Conservation (phyloP, 164 flowering plant species). For the Euptelea pleiosperma region DNA sequence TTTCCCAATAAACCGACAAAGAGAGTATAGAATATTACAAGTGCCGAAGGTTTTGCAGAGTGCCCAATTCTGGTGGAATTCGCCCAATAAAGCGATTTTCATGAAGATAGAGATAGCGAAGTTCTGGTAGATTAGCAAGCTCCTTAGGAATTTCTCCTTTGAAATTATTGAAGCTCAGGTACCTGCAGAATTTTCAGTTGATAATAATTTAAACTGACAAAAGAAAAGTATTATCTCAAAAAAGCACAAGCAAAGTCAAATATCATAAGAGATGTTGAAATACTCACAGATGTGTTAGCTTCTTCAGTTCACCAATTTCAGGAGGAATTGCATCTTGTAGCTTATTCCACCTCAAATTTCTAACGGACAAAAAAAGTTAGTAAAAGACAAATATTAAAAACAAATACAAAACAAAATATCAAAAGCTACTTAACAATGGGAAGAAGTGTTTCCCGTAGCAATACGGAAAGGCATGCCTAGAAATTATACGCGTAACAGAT, state of each 20-base stretch:
- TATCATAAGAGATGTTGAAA: background rate
- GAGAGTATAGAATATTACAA: slow-evolving; percentile 40
- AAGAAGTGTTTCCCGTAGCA: too few relatives aligned
- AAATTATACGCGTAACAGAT: background rate
- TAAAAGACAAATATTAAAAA: background rate
- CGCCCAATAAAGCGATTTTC: slow-evolving; percentile 83
- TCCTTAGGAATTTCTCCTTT: slow-evolving; percentile 97
- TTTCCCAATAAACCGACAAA: background rate
- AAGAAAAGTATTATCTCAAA: background rate
- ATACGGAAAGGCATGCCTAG: background rate
- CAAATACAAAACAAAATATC: background rate
- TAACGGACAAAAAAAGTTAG: slow-evolving; percentile 15
- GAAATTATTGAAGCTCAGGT: slow-evolving; percentile 91
- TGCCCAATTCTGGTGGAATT: slow-evolving; percentile 89
- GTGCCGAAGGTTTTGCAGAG: slow-evolving; percentile 71
- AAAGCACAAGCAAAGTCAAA: background rate
- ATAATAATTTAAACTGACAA: background rate
- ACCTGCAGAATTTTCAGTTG: slow-evolving; percentile 38
- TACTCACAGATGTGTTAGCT: slow-evolving; percentile 85
- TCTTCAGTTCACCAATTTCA: slow-evolving; percentile 93
- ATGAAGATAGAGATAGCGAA: slow-evolving; percentile 85
- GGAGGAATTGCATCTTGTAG: slow-evolving; percentile 93
- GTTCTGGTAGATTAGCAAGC: slow-evolving; percentile 89
- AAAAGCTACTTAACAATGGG: background rate
- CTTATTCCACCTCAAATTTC: slow-evolving; percentile 98